Base-by-base conservation (phyloP, 192 early-diverging fungal species). In the Umbelopsis sp. region DNA sequence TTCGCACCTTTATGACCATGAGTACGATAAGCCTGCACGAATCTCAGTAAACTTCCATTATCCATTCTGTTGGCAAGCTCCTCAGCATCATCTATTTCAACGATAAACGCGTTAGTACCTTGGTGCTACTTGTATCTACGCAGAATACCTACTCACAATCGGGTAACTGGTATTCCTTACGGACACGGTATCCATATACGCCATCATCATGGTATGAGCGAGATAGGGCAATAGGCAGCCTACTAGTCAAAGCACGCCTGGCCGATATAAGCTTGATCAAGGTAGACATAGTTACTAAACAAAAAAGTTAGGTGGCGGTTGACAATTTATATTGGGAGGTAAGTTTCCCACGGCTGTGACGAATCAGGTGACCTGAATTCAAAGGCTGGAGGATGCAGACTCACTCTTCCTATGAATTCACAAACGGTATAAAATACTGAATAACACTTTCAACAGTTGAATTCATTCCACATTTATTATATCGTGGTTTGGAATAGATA, bases 161-260 rank as follows among this genome's bases (percentile, higher is more conserved):
- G 4, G 89, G 90, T 52, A 92, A 82, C 34, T 80, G 82, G 62
- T 80, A 85, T 29, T 80, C 83, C 22, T 89, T 87, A 45, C 93
- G 91, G 7, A 88, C 85, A n/a, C 96, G 87, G 77, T 92, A 98
- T 12, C 96, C 96, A 75, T 95, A 97, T 3, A 91, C 90, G 49
- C 91, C 90, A 38, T 89, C 86, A 53, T 93, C 90, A 74, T 94
- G 92, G 78, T 96, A 98, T 2, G 22, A 17, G 22, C 77, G 69
- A 34, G 56, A 62, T 14, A 62, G 31, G 34, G 34, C 56, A 17
- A 34, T 4, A 20, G 56, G 56, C 26, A 62, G 10, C 17, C 56
- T 62, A 31, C 8, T 62, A 34, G 26, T 62, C 11, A 62, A 17
- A 26, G 20, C 29, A 32, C 56, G 56, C 26, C 56, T 62, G 26